These are phyloP conservation scores for Raffaelea deltoideospora DNA, from an alignment of 2,329 filamentous ascomycete genomes.

Conservation along the genomic window DNA sequence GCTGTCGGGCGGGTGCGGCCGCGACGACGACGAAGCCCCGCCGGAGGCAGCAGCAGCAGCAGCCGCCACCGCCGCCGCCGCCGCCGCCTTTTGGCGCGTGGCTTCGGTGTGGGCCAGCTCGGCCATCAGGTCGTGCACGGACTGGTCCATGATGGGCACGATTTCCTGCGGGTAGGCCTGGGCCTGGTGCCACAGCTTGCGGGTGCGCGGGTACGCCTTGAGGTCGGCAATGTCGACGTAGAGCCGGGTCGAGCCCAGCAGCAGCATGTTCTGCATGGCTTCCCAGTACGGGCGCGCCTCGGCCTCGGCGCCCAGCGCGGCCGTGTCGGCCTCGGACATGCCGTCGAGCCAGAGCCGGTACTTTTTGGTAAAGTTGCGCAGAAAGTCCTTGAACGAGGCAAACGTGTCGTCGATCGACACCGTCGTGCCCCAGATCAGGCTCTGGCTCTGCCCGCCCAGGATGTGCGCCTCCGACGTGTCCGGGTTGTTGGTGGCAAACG, in stretches of 20 bases:
- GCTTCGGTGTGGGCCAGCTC: constrained; percentile 74
- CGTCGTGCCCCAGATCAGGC: constrained; percentile 93
- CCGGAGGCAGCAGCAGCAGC: neutral
- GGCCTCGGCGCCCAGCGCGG: constrained; percentile 52
- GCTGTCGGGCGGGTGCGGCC: constrained; percentile 3
- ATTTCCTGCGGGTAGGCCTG: constrained; percentile 94
- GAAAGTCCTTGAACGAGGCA: constrained; percentile 76
- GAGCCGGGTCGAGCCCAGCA: constrained; percentile 67
- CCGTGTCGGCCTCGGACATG: constrained; percentile 60
- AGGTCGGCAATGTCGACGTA: constrained; percentile 83
- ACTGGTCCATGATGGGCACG: constrained; percentile 90
- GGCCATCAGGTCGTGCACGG: constrained; percentile 82
- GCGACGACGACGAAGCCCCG: constrained; percentile 15
- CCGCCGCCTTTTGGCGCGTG: constrained; percentile 44
- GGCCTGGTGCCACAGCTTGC: constrained; percentile 90
- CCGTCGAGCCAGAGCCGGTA: constrained; percentile 88
- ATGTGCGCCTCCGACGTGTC: constrained; percentile 84
- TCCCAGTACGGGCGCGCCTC: constrained; percentile 72
- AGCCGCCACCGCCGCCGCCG: constrained; percentile 14
- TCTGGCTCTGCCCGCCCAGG: constrained; percentile 66
- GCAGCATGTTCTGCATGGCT: constrained; percentile 79
- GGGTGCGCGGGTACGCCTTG: constrained; percentile 80
- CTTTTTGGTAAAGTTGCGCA: constrained; percentile 82
- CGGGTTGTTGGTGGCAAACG: constrained; percentile 52
- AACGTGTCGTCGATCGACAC: constrained; percentile 87